Evolutionary conservation across 352 stramenopile species (phyloP).

Genomic region (Phytophthora quininea): DNA sequence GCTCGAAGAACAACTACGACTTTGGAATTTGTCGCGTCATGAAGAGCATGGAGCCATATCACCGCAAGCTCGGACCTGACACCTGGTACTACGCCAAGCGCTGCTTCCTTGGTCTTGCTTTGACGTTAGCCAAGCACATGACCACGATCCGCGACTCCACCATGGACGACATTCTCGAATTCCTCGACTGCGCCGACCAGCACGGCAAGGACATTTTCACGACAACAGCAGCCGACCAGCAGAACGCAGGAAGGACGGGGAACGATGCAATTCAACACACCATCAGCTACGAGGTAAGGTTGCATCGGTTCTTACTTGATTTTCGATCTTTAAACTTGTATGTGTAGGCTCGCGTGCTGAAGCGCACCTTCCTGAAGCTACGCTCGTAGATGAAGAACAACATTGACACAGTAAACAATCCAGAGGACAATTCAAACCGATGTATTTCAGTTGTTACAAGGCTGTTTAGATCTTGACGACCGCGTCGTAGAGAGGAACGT

Average conservation of each 20-base stretch:
- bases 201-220: slow-evolving; percentile 93
- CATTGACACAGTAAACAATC: no score
- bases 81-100: slow-evolving; percentile 97
- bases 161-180: slow-evolving; percentile 94
- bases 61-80: slow-evolving; percentile 94
- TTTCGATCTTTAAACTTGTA: background rate
- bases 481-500: slow-evolving; percentile 44
- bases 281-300: slow-evolving; percentile 90
- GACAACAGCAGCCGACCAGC: slow-evolving; percentile 62
- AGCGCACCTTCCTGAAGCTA: slow-evolving; percentile 94
- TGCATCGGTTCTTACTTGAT: background rate
- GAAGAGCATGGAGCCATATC: slow-evolving; percentile 95
- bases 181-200: slow-evolving; percentile 91
- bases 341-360: slow-evolving; percentile 86
- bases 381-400: slow-evolving; percentile 47
- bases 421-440: background rate
- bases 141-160: slow-evolving; percentile 94
- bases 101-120: slow-evolving; percentile 94
- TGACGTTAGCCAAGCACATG: slow-evolving; percentile 96
- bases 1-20: slow-evolving; percentile 97
- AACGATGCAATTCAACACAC: slow-evolving; percentile 73
- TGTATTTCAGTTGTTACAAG: background rate
- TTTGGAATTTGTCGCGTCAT: slow-evolving; percentile 96
- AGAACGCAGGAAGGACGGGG: slow-evolving; percentile 20
- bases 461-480: slow-evolving; percentile 46